These are phyloP conservation scores for Penicillium ochrochloron DNA, from an alignment of 495 filamentous ascomycete species.

Conservation along the genomic window DNA sequence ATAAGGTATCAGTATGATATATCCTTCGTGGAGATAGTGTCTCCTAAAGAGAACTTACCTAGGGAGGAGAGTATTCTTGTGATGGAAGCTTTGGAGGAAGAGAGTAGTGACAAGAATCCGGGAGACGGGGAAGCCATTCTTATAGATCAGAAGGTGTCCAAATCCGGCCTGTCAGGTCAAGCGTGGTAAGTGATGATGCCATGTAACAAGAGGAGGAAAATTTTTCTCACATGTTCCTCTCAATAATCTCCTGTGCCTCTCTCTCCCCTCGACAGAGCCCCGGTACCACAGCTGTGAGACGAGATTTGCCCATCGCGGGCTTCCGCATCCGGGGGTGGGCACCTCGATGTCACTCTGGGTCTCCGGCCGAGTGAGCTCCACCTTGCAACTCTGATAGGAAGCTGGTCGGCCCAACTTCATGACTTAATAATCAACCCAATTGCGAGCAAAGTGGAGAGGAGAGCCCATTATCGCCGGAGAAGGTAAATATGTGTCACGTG, in stretches of 20 bases:
- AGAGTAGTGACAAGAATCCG: background rate
- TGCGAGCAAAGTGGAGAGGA: background rate
- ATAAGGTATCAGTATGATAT: slow-evolving; percentile 11
- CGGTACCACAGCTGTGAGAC: slow-evolving; percentile 15
- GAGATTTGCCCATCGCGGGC: slow-evolving; percentile 16
- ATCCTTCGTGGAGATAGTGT: background rate
- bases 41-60: slow-evolving; percentile 15
- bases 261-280: slow-evolving; percentile 22
- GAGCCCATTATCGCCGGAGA: background rate
- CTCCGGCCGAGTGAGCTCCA: slow-evolving; percentile 13
- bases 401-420: background rate
- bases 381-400: slow-evolving; percentile 11
- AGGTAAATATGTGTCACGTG: slow-evolving; percentile 24
- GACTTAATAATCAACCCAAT: slow-evolving; percentile 9
- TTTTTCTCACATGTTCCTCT: slow-evolving; percentile 17
- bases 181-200: slow-evolving; percentile 25
- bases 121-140: slow-evolving; percentile 23
- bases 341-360: slow-evolving; percentile 29
- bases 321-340: slow-evolving; percentile 35
- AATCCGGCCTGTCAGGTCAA: slow-evolving; percentile 28
- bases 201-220: slow-evolving; percentile 13
- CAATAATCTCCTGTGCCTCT: slow-evolving; percentile 18
- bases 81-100: slow-evolving; percentile 16
- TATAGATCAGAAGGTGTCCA: slow-evolving; percentile 30
- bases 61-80: slow-evolving; percentile 12